Percentiles rank a stretch among this genome's conserved stretches.
Evolutionary conservation across 2,329 filamentous ascomycete genomes (phyloP).

Genomic region (Dactylellina leptospora): DNA sequence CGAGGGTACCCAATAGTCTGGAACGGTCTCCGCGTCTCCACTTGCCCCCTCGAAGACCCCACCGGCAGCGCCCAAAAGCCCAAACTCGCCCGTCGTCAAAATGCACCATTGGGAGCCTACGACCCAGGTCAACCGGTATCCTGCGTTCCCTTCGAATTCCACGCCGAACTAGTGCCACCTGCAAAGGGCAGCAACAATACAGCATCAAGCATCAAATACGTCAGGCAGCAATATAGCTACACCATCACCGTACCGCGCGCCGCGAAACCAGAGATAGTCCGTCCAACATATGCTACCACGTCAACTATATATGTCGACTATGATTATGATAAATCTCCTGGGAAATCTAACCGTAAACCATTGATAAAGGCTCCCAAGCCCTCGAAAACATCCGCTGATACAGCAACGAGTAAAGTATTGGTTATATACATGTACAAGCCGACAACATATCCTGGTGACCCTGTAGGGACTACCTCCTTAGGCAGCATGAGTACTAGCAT

Average conservation of each 20-base stretch:
- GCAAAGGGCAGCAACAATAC: conserved; percentile 1
- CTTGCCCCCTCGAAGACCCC: neutral
- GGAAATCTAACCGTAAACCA: too few relatives aligned
- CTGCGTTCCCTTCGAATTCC: neutral
- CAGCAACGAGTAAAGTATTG: too few relatives aligned
- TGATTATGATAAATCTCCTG: neutral
- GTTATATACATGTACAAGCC: too few relatives aligned
- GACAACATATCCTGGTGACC: too few relatives aligned
- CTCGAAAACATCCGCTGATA: too few relatives aligned
- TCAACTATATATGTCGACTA: conserved; percentile 1
- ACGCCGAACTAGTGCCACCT: neutral
- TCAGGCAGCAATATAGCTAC: neutral
- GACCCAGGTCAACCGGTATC: conserved; percentile 1
- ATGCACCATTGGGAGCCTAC: neutral
- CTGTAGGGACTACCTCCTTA: too few relatives aligned
- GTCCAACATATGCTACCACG: conserved; percentile 2
- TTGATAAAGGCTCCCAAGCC: too few relatives aligned
- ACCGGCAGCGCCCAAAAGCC: neutral
- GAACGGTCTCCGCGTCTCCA: conserved; percentile 31
- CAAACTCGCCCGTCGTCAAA: neutral
- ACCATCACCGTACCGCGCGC: neutral
- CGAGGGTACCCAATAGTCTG: conserved; percentile 17
- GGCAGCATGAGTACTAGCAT: too few relatives aligned
- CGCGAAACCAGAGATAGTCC: conserved; percentile 3
- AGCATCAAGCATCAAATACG: neutral